phyloP scores from a whole-genome alignment of 441 rosid species.

The Erodium texanum region DNA sequence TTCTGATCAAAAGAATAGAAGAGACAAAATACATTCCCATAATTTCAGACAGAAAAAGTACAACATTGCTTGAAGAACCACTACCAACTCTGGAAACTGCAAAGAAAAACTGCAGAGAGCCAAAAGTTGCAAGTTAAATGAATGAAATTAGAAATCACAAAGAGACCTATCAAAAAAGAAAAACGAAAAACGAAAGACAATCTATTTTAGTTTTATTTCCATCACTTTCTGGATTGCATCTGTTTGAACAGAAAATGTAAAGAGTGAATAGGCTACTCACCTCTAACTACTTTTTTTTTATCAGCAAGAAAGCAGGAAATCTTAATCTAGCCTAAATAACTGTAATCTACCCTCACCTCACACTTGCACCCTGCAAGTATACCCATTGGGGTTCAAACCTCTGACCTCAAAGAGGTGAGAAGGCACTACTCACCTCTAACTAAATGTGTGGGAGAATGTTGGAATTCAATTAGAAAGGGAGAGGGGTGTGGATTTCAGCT shows the following conservation, averaged over 20 bases:
- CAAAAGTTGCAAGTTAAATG: slow-evolving; percentile 25
- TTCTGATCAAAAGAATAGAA: slow-evolving; percentile 91
- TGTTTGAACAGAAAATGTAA: background rate
- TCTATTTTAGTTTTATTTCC: background rate
- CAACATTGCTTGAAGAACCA: slow-evolving; percentile 98
- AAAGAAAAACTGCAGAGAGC: slow-evolving; percentile 81
- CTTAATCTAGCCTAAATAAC: too few species aligned
- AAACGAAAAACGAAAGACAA: background rate
- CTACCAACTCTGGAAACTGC: slow-evolving; percentile 98
- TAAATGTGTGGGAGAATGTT: background rate
- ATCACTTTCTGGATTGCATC: background rate
- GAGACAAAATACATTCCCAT: slow-evolving; percentile 99
- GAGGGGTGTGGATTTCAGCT: background rate
- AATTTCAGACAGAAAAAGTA: slow-evolving; percentile 89
- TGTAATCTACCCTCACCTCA: too few species aligned
- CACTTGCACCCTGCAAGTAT: too few species aligned
- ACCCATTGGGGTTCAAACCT: too few species aligned
- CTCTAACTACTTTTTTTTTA: background rate
- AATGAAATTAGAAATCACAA: background rate
- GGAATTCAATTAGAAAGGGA: background rate
- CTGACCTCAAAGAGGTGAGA: too few species aligned
- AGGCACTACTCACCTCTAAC: background rate
- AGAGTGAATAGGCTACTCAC: background rate
- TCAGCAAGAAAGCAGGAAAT: too few species aligned
- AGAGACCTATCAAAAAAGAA: background rate